Percentiles rank a stretch among this genome's conserved stretches.
These are phyloP conservation scores for Aureobasidium lini DNA, from an alignment of 2,329 filamentous ascomycete species.

Conservation along the genomic window DNA sequence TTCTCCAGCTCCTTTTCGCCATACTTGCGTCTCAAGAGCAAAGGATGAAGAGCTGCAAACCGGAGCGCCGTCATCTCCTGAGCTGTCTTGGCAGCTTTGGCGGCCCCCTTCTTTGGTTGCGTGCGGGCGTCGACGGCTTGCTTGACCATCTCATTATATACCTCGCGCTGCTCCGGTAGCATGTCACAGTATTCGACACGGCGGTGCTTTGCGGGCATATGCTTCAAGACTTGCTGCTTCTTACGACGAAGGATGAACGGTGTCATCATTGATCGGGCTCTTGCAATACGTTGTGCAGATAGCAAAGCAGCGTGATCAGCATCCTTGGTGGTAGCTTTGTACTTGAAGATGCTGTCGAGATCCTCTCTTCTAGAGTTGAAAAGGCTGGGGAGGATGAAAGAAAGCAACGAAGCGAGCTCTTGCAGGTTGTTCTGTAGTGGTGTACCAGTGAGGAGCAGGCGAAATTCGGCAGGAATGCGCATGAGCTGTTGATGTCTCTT, in stretches of 20 bases:
- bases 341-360: constrained; percentile 81
- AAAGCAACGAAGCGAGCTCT: constrained; percentile 81
- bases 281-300: constrained; percentile 76
- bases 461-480: constrained; percentile 70
- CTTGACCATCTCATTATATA: constrained; percentile 66
- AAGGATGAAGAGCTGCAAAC: constrained; percentile 84
- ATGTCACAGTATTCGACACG: constrained; percentile 76
- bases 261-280: constrained; percentile 85
- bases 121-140: constrained; percentile 44
- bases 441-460: constrained; percentile 81
- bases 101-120: constrained; percentile 5
- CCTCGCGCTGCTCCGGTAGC: constrained; percentile 60
- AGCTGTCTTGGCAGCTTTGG: constrained; percentile 8
- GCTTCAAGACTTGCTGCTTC: constrained; percentile 80
- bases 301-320: constrained; percentile 71
- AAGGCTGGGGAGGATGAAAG: constrained; percentile 84
- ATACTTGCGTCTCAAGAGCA: constrained; percentile 79
- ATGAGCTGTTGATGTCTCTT: constrained; percentile 73
- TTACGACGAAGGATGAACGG: constrained; percentile 91
- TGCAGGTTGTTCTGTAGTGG: constrained; percentile 91
- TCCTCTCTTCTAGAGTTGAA: constrained; percentile 67
- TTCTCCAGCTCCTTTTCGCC: constrained; percentile 64
- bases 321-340: constrained; percentile 79
- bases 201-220: constrained; percentile 72
- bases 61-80: constrained; percentile 73